Evolutionary conservation across 2,329 filamentous ascomycete species (phyloP).

Genomic region (Sclerotiophoma versabilis): DNA sequence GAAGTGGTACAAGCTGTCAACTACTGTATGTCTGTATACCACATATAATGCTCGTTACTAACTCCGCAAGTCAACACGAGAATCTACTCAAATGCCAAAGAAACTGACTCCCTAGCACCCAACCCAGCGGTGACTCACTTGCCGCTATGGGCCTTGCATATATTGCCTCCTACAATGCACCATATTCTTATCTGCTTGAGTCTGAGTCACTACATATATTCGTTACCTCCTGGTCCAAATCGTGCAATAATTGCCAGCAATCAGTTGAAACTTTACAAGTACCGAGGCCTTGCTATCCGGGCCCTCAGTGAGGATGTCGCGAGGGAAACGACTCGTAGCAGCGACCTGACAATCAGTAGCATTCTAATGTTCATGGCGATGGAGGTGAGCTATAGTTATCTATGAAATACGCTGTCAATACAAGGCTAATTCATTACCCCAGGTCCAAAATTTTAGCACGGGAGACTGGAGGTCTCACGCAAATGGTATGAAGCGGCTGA

Average conservation of each 20-base stretch:
- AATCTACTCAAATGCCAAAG: conserved; percentile 30
- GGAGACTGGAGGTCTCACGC: conserved; percentile 39
- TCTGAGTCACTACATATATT: conserved; percentile 35
- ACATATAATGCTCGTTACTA: neutral
- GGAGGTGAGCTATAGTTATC: conserved; percentile 27
- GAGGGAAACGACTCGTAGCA: conserved; percentile 32
- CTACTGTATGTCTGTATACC: conserved; percentile 32
- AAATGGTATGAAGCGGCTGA: conserved; percentile 32
- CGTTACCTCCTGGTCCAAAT: conserved; percentile 21
- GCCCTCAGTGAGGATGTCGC: conserved; percentile 32
- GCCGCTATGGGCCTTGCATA: conserved; percentile 33
- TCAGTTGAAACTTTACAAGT: conserved; percentile 34
- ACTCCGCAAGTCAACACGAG: conserved; percentile 33
- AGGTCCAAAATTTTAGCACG: conserved; percentile 36
- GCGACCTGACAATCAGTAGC: conserved; percentile 36
- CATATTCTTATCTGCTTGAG: conserved; percentile 38
- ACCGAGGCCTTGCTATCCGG: conserved; percentile 39
- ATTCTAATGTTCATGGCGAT: conserved; percentile 40
- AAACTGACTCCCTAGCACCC: conserved; percentile 26
- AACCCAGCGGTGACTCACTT: conserved; percentile 39
- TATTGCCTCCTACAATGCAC: conserved; percentile 39
- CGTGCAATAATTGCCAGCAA: conserved; percentile 15
- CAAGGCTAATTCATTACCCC: neutral
- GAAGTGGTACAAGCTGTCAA: conserved; percentile 43
- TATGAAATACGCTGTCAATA: no score